Percentiles rank a stretch among this genome's conserved stretches.
These are phyloP conservation scores for Coniochaeta sp. DNA, from an alignment of 2,329 filamentous ascomycete genomes.

Conservation along the genomic window DNA sequence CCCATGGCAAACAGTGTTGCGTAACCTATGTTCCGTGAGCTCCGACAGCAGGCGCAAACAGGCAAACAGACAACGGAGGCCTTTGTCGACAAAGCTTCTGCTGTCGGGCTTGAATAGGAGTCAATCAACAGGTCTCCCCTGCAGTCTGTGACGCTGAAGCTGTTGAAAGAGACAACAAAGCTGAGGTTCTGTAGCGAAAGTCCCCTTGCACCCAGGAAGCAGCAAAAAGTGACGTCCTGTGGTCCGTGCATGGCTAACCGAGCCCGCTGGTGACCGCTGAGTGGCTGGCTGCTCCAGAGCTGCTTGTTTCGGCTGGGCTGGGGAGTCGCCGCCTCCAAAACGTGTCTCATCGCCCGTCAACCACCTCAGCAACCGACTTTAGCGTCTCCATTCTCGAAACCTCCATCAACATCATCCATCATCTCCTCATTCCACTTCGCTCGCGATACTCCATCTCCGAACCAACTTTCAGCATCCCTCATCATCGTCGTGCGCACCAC, in stretches of 20 bases:
- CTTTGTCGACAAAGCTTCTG: neutral
- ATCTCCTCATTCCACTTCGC: slow-evolving; percentile 1
- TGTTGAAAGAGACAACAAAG: neutral
- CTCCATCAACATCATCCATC: slow-evolving; percentile 8
- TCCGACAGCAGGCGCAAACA: neutral
- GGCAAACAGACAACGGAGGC: neutral
- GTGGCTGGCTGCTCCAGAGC: neutral
- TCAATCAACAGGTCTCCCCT: neutral
- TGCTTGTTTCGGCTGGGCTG: neutral
- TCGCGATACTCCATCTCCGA: slow-evolving; percentile 4
- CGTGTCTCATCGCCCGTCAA: slow-evolving; percentile 10
- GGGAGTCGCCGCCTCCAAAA: neutral
- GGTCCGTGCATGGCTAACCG: neutral
- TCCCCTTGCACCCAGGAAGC: neutral
- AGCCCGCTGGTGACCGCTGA: neutral
- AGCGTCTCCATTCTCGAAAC: slow-evolving; percentile 9
- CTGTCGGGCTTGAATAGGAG: neutral
- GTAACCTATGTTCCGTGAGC: neutral
- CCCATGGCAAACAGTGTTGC: neutral
- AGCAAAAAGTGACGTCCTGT: neutral
- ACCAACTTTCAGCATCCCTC: neutral
- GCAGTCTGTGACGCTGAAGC: neutral
- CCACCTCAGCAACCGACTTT: slow-evolving; percentile 10
- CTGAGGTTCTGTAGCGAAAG: neutral
- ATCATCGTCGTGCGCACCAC: slow-evolving; percentile 4